A percentile compares a stretch with the other conserved stretches of the same genome.
Evolutionary conservation across 176 grass and related monocot genomes (phyloP).

Genomic region (Chrysopogon serrulatus): DNA sequence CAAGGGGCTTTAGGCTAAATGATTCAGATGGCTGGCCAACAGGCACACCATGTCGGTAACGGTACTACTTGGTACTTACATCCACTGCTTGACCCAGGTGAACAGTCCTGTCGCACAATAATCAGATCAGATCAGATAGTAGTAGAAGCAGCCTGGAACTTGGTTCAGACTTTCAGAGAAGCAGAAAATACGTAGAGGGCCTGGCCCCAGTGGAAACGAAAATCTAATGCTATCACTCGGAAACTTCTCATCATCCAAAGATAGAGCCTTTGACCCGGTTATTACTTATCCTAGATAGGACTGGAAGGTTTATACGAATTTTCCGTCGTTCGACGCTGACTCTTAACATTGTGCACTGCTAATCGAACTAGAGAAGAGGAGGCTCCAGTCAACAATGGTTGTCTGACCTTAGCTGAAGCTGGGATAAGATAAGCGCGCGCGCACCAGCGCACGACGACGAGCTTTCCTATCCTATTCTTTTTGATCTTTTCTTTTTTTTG

Average conservation of each 20-base stretch:
- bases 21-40: conserved; percentile 16
- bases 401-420: background rate
- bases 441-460: background rate
- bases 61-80: background rate
- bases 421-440: background rate
- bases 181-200: background rate
- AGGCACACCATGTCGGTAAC: conserved; percentile 12
- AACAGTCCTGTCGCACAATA: background rate
- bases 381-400: conserved; percentile 16
- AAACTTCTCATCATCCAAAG: conserved; percentile 6
- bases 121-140: background rate
- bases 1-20: conserved; percentile 1
- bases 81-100: background rate
- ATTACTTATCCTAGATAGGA: too few species aligned
- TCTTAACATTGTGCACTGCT: background rate
- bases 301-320: conserved; percentile 21
- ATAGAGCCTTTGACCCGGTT: background rate
- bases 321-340: conserved; percentile 2
- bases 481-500: too few species aligned
- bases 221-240: background rate
- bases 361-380: background rate
- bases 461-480: background rate
- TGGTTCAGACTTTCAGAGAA: background rate
- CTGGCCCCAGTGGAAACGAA: background rate
- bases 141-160: background rate